phyloP scores from a whole-genome alignment of 2,329 filamentous ascomycete species.

The Microdochium bolleyi region DNA sequence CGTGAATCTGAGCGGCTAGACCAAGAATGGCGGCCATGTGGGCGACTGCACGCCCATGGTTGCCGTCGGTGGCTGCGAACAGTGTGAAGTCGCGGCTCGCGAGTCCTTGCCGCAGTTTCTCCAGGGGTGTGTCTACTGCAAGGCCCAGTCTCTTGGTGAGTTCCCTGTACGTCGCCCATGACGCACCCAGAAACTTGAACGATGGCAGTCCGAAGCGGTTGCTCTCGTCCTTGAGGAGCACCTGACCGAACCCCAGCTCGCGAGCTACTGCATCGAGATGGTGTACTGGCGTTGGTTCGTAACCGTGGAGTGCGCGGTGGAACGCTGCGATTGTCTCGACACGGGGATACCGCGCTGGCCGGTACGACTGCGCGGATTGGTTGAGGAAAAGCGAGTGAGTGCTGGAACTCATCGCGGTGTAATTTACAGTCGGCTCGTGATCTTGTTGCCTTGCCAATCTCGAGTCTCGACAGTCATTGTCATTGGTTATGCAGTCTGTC shows the following conservation, averaged over 20 bases:
- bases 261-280: conserved; percentile 43
- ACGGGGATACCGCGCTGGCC: background rate
- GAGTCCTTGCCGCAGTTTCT: conserved; percentile 28
- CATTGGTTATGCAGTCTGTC: too few species aligned
- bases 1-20: conserved; percentile 48
- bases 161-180: conserved; percentile 58
- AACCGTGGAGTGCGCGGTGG: conserved; percentile 50
- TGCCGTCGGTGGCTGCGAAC: conserved; percentile 63
- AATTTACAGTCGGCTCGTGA: background rate
- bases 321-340: conserved; percentile 26
- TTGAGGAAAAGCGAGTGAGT: background rate
- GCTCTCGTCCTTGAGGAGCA: conserved; percentile 64
- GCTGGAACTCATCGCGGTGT: background rate
- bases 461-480: too few species aligned
- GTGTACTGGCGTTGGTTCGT: conserved; percentile 44
- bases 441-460: too few species aligned
- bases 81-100: conserved; percentile 28
- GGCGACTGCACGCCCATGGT: conserved; percentile 65
- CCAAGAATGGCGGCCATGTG: conserved; percentile 53
- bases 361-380: background rate
- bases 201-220: conserved; percentile 57
- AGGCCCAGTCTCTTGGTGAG: conserved; percentile 35
- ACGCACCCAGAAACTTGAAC: conserved; percentile 72
- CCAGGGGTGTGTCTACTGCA: conserved; percentile 28
- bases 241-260: conserved; percentile 44